These are phyloP conservation scores for Marchantia paleacea DNA, from an alignment of 225 moss, liverwort and hornwort species.

Conservation along the genomic window DNA sequence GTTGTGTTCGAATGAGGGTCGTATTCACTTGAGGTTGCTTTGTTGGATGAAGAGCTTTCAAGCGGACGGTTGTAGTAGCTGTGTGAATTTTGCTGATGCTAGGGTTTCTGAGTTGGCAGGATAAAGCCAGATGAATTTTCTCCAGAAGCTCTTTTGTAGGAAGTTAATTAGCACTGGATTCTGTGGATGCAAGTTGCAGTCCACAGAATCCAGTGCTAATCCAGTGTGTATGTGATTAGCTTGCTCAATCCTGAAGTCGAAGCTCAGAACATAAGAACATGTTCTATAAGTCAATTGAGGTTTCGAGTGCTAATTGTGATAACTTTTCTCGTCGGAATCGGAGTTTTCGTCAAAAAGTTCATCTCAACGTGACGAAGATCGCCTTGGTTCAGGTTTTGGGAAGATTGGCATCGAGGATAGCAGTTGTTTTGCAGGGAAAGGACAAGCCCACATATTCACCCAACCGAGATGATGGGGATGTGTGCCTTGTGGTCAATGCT, in stretches of 20 bases:
- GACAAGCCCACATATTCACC: constrained; percentile 92
- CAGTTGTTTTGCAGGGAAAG: constrained; percentile 87
- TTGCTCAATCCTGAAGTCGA: neutral
- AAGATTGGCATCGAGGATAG: constrained; percentile 80
- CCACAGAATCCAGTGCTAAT: neutral
- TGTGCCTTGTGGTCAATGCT: constrained; percentile 91
- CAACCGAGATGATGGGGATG: constrained; percentile 80
- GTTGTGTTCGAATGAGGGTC: neutral
- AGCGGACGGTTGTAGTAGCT: neutral
- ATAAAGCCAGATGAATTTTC: neutral
- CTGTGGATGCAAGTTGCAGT: neutral
- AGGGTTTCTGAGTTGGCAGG: neutral
- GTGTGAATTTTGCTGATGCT: neutral
- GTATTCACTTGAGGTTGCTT: neutral
- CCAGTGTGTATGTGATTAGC: neutral
- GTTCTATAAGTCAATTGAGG: neutral
- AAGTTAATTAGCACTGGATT: neutral
- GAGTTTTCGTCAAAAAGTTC: neutral
- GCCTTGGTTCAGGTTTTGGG: constrained; percentile 65
- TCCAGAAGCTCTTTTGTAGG: neutral
- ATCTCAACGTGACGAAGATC: neutral
- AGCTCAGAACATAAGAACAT: too few species aligned
- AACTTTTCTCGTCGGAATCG: neutral
- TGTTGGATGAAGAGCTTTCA: neutral
- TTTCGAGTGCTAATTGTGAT: neutral